Evolutionary conservation across 495 filamentous ascomycete genomes (phyloP).

Genomic region (Podospora appendiculata): DNA sequence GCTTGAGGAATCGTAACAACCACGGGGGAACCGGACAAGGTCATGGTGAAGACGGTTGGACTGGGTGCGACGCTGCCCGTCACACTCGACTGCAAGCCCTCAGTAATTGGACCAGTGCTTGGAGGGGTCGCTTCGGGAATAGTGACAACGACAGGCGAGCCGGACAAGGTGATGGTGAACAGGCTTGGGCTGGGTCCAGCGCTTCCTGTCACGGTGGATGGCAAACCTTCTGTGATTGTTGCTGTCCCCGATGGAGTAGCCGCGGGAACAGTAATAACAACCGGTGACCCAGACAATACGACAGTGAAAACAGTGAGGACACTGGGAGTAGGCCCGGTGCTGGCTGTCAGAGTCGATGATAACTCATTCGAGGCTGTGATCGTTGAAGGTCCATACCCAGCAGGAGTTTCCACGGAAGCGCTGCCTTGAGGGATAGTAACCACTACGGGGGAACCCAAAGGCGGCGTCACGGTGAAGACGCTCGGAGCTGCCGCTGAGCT

Average conservation of each 20-base stretch:
- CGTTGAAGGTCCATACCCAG: too few relatives aligned
- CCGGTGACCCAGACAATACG: background rate
- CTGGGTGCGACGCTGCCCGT: background rate
- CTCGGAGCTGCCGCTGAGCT: background rate
- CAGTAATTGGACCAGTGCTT: background rate
- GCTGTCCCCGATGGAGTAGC: background rate
- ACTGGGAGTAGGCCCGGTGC: background rate
- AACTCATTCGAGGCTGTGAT: too few relatives aligned
- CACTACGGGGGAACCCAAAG: background rate
- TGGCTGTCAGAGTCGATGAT: background rate
- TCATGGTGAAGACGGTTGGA: background rate
- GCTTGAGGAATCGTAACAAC: background rate
- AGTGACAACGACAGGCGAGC: background rate
- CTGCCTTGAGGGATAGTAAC: too few relatives aligned
- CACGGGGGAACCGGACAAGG: background rate
- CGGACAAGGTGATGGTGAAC: background rate
- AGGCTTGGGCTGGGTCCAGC: background rate
- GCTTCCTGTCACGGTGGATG: background rate
- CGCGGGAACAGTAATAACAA: background rate
- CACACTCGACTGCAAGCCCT: background rate
- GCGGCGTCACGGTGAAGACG: background rate
- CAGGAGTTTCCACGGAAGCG: too few relatives aligned
- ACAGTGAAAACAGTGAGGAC: background rate
- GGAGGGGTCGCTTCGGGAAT: background rate
- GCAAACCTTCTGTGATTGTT: constrained; percentile 2